phyloP scores from a whole-genome alignment of 139 green algal species.

The Raphidocelis subcapitata region DNA sequence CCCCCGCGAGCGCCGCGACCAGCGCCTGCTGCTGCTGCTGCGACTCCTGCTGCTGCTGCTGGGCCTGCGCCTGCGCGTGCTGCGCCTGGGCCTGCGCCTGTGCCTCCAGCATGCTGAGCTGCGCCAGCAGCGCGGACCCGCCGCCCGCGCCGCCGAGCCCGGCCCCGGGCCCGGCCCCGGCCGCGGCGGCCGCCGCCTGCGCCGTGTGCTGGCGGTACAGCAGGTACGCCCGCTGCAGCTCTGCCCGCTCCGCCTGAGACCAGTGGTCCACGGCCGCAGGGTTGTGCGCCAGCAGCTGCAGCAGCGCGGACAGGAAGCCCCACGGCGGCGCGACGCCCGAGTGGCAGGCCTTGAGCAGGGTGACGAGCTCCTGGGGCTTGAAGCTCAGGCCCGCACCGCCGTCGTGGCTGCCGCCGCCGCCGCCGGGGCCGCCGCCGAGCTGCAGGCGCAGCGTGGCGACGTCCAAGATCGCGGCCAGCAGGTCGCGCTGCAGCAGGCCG shows the following conservation, averaged over 20 bases:
- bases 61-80: too few species aligned
- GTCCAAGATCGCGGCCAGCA: conserved; percentile 46
- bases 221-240: conserved; percentile 25
- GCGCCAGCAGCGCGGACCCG: too few species aligned
- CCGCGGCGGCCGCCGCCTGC: not conserved
- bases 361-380: conserved; percentile 39
- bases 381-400: not conserved
- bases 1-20: too few species aligned
- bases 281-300: conserved; percentile 12
- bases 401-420: conserved; percentile 2
- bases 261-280: conserved; percentile 17
- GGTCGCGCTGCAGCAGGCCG: conserved; percentile 41
- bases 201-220: conserved; percentile 7
- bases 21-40: too few species aligned
- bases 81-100: too few species aligned
- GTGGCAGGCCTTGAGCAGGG: conserved; percentile 29
- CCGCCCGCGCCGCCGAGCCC: not conserved
- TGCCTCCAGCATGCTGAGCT: too few species aligned
- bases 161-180: not conserved
- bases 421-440: not conserved
- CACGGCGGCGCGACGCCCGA: conserved; percentile 26
- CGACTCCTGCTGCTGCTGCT: too few species aligned
- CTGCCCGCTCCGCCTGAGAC: conserved; percentile 11
- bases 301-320: conserved; percentile 21
- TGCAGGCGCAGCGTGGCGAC: conserved; percentile 45